phyloP scores from a whole-genome alignment of 305 asterid genomes.

The Petunia hybrid region DNA sequence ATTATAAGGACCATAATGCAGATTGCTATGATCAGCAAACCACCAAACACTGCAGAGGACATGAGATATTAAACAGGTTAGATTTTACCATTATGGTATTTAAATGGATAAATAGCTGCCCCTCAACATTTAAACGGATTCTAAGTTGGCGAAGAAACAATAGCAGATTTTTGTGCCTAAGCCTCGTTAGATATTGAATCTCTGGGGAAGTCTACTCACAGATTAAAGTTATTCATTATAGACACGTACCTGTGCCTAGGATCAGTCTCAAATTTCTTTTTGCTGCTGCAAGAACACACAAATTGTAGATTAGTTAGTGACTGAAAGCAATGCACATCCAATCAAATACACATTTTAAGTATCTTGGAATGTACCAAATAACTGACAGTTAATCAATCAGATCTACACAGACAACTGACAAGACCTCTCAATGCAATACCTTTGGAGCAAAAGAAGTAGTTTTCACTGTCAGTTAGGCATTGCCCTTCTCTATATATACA shows the following conservation, averaged over 20 bases:
- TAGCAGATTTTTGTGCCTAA: neutral
- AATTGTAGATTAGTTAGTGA: neutral
- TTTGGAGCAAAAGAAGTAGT: slow-evolving; percentile 31
- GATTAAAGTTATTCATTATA: neutral
- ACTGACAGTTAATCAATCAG: neutral
- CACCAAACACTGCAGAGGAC: slow-evolving; percentile 33
- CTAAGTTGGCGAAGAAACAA: neutral
- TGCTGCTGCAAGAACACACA: slow-evolving; percentile 17
- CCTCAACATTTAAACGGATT: neutral
- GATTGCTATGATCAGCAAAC: slow-evolving; percentile 25
- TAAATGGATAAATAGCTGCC: neutral
- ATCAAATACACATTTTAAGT: neutral
- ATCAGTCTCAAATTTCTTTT: slow-evolving; percentile 25
- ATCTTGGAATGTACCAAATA: neutral
- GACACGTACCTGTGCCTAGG: slow-evolving; percentile 38
- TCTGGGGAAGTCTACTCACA: neutral
- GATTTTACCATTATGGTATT: neutral
- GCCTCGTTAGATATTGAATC: too few relatives aligned
- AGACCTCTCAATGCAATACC: slow-evolving; percentile 26
- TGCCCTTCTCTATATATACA: slow-evolving; percentile 36
- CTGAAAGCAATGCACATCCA: neutral
- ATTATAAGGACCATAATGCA: slow-evolving; percentile 3
- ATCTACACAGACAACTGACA: neutral
- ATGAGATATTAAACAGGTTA: slow-evolving; percentile 25
- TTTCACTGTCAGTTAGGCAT: slow-evolving; percentile 29